These are phyloP conservation scores for Aspergillus coremiiformis DNA, from an alignment of 495 filamentous ascomycete species.

Conservation along the genomic window DNA sequence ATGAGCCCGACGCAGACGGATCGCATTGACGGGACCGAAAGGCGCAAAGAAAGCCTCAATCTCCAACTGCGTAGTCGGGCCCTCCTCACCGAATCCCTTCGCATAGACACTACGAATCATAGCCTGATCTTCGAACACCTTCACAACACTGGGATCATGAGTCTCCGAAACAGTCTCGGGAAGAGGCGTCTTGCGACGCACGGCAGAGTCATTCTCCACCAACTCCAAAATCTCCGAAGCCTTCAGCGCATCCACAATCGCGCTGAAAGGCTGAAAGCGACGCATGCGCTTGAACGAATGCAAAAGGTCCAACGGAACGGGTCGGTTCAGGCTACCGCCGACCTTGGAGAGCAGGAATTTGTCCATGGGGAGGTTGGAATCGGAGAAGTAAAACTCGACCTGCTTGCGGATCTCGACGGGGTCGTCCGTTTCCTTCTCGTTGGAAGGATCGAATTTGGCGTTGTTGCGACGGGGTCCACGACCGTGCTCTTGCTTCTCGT, in stretches of 20 bases:
- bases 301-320: slow-evolving; percentile 67
- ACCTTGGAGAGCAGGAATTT: slow-evolving; percentile 74
- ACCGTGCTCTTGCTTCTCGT: slow-evolving; percentile 18
- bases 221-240: slow-evolving; percentile 64
- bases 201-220: slow-evolving; percentile 54
- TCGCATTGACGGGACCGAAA: slow-evolving; percentile 69
- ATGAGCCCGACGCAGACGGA: slow-evolving; percentile 75
- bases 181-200: slow-evolving; percentile 69
- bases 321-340: slow-evolving; percentile 67
- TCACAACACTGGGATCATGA: slow-evolving; percentile 38
- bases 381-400: slow-evolving; percentile 97
- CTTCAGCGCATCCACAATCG: slow-evolving; percentile 74
- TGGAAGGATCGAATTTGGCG: slow-evolving; percentile 58
- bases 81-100: slow-evolving; percentile 87
- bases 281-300: slow-evolving; percentile 89
- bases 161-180: slow-evolving; percentile 36
- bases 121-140: slow-evolving; percentile 51
- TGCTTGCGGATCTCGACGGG: slow-evolving; percentile 73
- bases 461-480: slow-evolving; percentile 29
- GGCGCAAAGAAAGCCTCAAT: slow-evolving; percentile 85
- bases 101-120: slow-evolving; percentile 60
- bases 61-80: slow-evolving; percentile 73
- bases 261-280: slow-evolving; percentile 75
- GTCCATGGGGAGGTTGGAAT: slow-evolving; percentile 83
- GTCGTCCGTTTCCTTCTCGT: slow-evolving; percentile 59